Evolutionary conservation across 345 rosid species (phyloP).

Genomic region (Eucalyptus dawsonii): DNA sequence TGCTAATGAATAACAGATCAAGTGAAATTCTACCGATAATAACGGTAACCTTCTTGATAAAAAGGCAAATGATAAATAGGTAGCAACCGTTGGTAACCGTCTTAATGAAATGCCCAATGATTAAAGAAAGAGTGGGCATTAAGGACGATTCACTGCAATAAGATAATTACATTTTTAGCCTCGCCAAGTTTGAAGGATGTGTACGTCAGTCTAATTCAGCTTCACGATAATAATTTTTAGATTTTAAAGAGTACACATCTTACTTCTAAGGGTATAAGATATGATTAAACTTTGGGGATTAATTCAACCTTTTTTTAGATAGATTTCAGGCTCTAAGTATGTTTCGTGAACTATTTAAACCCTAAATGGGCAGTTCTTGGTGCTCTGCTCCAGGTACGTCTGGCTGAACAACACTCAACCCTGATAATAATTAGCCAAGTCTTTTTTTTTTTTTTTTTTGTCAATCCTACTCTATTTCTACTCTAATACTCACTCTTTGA

Average conservation of each 20-base stretch:
- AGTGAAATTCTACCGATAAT: background rate
- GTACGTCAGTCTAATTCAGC: background rate
- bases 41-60: background rate
- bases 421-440: background rate
- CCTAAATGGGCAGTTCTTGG: background rate
- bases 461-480: rapidly evolving
- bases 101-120: background rate
- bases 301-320: background rate
- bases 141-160: background rate
- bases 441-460: no score
- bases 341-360: background rate
- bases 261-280: background rate
- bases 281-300: background rate
- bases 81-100: background rate
- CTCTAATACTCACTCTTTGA: no score
- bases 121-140: background rate
- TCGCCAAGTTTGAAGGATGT: background rate
- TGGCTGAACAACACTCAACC: background rate
- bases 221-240: background rate
- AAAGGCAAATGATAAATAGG: background rate
- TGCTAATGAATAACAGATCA: background rate
- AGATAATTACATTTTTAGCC: background rate
- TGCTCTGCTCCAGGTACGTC: background rate
- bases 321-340: background rate
- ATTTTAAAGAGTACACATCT: background rate